phyloP scores from a whole-genome alignment of 768 basidiomycete species.

The Xanthoconium stramineum region DNA sequence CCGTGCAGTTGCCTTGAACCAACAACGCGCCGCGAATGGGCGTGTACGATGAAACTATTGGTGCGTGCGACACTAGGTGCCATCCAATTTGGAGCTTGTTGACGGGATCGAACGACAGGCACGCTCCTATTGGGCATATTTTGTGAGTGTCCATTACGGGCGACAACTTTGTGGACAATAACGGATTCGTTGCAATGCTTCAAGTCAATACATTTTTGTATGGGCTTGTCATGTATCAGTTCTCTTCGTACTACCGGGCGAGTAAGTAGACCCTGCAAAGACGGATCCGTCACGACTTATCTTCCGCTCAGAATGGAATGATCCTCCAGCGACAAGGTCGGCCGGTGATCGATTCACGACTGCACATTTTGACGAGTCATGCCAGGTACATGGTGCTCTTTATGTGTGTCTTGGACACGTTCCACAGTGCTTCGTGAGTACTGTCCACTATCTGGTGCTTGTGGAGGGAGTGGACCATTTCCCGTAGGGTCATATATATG shows the following conservation, averaged over 20 bases:
- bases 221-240: slow-evolving; percentile 36
- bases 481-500: slow-evolving; percentile 14
- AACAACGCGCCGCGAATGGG: background rate
- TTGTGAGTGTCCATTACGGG: background rate
- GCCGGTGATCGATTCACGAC: background rate
- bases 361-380: background rate
- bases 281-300: background rate
- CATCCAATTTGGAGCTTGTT: background rate
- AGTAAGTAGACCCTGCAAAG: background rate
- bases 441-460: background rate
- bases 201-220: slow-evolving; percentile 34
- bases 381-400: slow-evolving; percentile 18
- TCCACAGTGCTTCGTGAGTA: slow-evolving; percentile 9
- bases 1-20: too few species aligned
- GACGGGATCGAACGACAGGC: slow-evolving; percentile 4
- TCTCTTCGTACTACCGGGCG: background rate
- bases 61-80: background rate
- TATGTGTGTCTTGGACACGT: slow-evolving; percentile 4
- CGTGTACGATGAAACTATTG: background rate
- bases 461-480: background rate
- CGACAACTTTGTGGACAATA: background rate
- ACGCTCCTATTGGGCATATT: background rate
- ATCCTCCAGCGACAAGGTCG: slow-evolving; percentile 8
- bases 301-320: slow-evolving; percentile 12
- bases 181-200: background rate